Evolutionary conservation across 1,139 yeast species (phyloP), one percentile per base, ranked within the genome.

Genomic region (Chernovozyma aurita): DNA sequence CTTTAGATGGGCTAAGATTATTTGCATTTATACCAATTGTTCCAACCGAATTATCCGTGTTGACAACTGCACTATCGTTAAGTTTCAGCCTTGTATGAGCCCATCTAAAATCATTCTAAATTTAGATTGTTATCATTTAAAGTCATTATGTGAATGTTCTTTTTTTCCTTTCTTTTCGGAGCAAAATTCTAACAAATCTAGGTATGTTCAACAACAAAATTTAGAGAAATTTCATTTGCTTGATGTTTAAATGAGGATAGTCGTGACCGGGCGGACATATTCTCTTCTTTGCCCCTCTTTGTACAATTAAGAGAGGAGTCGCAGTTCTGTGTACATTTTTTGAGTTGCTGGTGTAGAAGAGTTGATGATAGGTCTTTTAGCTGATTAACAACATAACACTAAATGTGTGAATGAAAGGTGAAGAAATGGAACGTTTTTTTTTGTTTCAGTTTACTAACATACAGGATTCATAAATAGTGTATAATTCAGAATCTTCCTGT

Each of bases 41-140:
- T 80, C 85, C 86, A 71, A 79, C 86, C 76, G 86, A 80, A 78
- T 75, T 53, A 49, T 59, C 71, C 69, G 69, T 77, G 85, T 78
- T 73, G 85, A 80, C 85, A 79, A 76, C 63, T 57, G 81, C 82
- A 74, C 64, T 59, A 55, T 79, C 85, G 85, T 79, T 80, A 80
- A 80, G 86, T 80, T 80, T 80, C 85, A 80, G 85, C 85, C 85
- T 79, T 79, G 85, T 79, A 79, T 80, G 86, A 80, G 85, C 81
- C 58, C n/a, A n/a, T n/a, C 24, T 26, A 22, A 22, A 22, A 11
- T 22, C n/a, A 11, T 22, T 22, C 25, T 22, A 22, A n/a, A n/a
- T n/a, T n/a, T 22, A 11, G n/a, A 11, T 22, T 22, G 25, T n/a
- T 22, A 22, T 11, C 25, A 22, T 11, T 22, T n/a, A 22, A n/a